phyloP scores from a whole-genome alignment of 2,329 filamentous ascomycete genomes.

The Aureobasidium sp. region DNA sequence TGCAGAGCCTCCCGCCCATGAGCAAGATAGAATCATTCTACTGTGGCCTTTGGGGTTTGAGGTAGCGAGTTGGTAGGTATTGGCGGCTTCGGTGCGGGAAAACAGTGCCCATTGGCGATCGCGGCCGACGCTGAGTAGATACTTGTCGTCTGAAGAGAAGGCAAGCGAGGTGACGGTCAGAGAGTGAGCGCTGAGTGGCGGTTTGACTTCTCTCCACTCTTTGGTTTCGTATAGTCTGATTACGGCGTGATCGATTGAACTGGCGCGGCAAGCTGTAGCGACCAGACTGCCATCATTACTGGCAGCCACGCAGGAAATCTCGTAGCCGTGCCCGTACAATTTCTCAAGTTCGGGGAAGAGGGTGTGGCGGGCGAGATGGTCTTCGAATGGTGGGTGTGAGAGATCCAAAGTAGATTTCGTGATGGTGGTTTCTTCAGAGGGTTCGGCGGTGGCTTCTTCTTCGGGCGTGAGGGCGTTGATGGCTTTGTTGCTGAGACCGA shows the following conservation, averaged over 20 bases:
- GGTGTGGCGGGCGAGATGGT: slow-evolving; percentile 80
- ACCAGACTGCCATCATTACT: slow-evolving; percentile 68
- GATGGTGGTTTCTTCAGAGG: slow-evolving; percentile 37
- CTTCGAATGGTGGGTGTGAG: slow-evolving; percentile 75
- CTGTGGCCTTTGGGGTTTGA: slow-evolving; percentile 78
- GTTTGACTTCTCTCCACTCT: slow-evolving; percentile 80
- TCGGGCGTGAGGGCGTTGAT: slow-evolving; percentile 48
- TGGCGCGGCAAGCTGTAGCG: slow-evolving; percentile 89
- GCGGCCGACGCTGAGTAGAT: slow-evolving; percentile 79
- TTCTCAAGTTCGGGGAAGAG: slow-evolving; percentile 96
- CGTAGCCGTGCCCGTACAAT: slow-evolving; percentile 94
- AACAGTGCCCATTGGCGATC: slow-evolving; percentile 91
- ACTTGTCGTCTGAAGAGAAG: slow-evolving; percentile 68
- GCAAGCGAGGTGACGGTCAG: slow-evolving; percentile 76
- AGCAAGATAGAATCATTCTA: slow-evolving; percentile 83
- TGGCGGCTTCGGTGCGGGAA: slow-evolving; percentile 39
- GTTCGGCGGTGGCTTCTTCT: slow-evolving; percentile 38
- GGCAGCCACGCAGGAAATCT: slow-evolving; percentile 80
- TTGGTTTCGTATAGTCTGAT: slow-evolving; percentile 84
- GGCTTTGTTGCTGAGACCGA: slow-evolving; percentile 94
- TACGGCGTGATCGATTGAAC: slow-evolving; percentile 87
- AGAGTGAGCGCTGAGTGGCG: slow-evolving; percentile 75
- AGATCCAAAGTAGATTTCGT: slow-evolving; percentile 58
- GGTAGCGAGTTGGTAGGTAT: slow-evolving; percentile 51
- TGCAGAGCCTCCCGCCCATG: slow-evolving; percentile 60